Evolutionary conservation across 1,284 basidiomycete species (phyloP).

Genomic region (Microbotryum silenes-acaulis): DNA sequence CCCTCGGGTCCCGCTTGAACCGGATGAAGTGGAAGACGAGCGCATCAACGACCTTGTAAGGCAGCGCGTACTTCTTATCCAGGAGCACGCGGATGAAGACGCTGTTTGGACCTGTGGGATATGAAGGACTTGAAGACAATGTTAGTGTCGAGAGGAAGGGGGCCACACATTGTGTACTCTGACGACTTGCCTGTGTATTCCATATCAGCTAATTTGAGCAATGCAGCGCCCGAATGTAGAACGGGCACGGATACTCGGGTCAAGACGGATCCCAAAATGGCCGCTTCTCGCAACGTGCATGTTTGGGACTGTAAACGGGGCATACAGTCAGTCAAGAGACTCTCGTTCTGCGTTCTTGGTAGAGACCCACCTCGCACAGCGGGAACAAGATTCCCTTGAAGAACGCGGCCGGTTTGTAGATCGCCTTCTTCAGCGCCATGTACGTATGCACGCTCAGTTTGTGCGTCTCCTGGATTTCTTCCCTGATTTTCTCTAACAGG

Average conservation of each 20-base stretch:
- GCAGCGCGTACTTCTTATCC: slow-evolving; percentile 97
- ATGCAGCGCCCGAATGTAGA: slow-evolving; percentile 89
- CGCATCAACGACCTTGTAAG: slow-evolving; percentile 96
- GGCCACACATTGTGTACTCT: neutral
- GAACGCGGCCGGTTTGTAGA: slow-evolving; percentile 96
- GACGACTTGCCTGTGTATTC: slow-evolving; percentile 68
- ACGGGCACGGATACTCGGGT: slow-evolving; percentile 89
- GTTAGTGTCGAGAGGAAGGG: neutral
- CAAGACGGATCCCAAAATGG: slow-evolving; percentile 86
- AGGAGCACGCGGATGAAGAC: slow-evolving; percentile 94
- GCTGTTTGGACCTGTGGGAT: slow-evolving; percentile 68
- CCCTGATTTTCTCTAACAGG: slow-evolving; percentile 79
- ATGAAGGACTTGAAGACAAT: neutral
- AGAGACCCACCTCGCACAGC: slow-evolving; percentile 66
- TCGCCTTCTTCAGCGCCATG: slow-evolving; percentile 68
- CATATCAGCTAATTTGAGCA: slow-evolving; percentile 90
- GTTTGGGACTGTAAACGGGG: slow-evolving; percentile 49
- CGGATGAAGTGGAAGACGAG: slow-evolving; percentile 97
- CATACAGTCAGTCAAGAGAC: neutral
- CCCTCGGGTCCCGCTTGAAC: slow-evolving; percentile 54
- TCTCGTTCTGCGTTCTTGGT: neutral
- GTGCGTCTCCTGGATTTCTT: slow-evolving; percentile 69
- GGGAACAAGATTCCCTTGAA: slow-evolving; percentile 99
- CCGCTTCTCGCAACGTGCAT: slow-evolving; percentile 89
- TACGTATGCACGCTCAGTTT: slow-evolving; percentile 93